Evolutionary conservation across 805 yeast species (phyloP).

Genomic region (Candida insectorum): DNA sequence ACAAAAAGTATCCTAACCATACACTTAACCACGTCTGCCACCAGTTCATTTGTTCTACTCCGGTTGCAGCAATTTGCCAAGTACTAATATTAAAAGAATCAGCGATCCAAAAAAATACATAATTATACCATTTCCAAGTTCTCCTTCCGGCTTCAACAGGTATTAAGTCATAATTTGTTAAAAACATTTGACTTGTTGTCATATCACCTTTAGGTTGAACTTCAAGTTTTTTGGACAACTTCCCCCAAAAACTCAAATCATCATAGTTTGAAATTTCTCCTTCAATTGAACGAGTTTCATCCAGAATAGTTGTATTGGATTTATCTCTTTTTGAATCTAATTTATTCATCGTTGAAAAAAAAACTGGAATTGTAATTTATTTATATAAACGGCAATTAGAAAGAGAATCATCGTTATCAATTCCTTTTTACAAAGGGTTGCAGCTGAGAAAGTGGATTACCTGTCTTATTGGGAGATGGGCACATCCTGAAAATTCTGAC

Average conservation of each 20-base stretch:
- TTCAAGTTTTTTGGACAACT: conserved; percentile 15
- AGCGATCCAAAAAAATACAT: conserved; percentile 79
- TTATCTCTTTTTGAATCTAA: neutral
- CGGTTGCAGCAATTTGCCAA: conserved; percentile 89
- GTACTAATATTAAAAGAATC: conserved; percentile 89
- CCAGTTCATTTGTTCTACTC: conserved; percentile 71
- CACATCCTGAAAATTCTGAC: neutral
- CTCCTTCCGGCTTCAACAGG: conserved; percentile 76
- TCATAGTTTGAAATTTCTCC: conserved; percentile 12
- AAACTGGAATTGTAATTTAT: neutral
- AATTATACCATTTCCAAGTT: conserved; percentile 85
- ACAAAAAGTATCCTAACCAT: conserved; percentile 76
- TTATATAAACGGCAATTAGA: no score
- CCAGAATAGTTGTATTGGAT: conserved; percentile 1
- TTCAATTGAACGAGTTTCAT: conserved; percentile 7
- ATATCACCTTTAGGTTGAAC: conserved; percentile 40
- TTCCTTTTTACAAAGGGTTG: neutral
- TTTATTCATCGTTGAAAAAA: no score
- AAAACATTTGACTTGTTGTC: conserved; percentile 58
- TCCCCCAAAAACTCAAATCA: conserved; percentile 12
- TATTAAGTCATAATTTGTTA: conserved; percentile 70
- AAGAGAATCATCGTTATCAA: neutral
- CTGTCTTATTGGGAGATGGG: neutral
- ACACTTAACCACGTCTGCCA: conserved; percentile 91
- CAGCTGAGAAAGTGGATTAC: neutral